Conservation (phyloP, 768 basidiomycete species). For the Kondoa malvinella region DNA sequence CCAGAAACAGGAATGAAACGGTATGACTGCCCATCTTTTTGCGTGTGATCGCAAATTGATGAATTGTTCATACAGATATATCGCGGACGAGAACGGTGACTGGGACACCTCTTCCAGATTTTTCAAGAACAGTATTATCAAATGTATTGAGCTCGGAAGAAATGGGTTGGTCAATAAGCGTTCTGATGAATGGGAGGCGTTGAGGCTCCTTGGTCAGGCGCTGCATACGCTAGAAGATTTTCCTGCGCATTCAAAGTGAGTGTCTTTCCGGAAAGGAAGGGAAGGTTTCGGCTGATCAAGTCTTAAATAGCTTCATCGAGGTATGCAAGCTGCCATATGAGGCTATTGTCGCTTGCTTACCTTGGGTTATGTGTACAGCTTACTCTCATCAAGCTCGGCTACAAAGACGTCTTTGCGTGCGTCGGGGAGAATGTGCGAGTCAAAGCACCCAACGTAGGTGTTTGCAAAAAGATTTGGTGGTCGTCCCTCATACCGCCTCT, state of each 20-base stretch:
- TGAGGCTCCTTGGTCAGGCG: conserved; percentile 51
- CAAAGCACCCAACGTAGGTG: neutral
- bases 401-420: neutral
- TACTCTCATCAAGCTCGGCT: neutral
- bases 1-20: conserved; percentile 75
- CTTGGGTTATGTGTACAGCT: too few relatives aligned
- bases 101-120: conserved; percentile 80
- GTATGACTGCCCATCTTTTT: neutral
- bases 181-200: conserved; percentile 40
- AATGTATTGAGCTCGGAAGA: conserved; percentile 63
- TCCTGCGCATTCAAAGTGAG: neutral
- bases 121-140: conserved; percentile 54
- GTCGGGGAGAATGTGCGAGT: conserved; percentile 6
- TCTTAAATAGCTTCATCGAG: neutral
- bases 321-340: neutral
- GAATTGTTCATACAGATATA: conserved; percentile 39
- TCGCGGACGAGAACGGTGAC: conserved; percentile 50
- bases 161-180: conserved; percentile 37
- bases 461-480: too few relatives aligned
- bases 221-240: neutral
- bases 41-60: too few relatives aligned
- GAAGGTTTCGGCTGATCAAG: neutral
- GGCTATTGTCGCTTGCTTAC: neutral
- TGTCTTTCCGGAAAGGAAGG: neutral
- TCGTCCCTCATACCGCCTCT: too few relatives aligned